Conservation (phyloP, 73 alveolate genomes). For the Tetrahymena elliotti region DNA sequence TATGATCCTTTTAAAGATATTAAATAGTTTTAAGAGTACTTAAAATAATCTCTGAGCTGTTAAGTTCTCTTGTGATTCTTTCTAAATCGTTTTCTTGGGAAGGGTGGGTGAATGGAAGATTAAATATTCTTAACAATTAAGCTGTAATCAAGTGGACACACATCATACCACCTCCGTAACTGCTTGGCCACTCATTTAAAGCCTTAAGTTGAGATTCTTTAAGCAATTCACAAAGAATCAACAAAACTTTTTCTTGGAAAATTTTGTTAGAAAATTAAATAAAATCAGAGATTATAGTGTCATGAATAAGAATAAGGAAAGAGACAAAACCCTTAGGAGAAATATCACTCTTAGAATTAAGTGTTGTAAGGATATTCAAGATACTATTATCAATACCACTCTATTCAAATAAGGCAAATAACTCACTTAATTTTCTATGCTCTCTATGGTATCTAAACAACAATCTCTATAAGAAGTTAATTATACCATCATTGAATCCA, state of each 20-base stretch:
- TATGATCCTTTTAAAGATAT: conserved; percentile 59
- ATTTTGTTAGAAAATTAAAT: conserved; percentile 75
- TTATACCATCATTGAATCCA: conserved; percentile 82
- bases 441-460: conserved; percentile 46
- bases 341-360: conserved; percentile 77
- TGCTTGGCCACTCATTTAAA: conserved; percentile 94
- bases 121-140: conserved; percentile 64
- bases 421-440: conserved; percentile 8
- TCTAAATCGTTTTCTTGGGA: conserved; percentile 56
- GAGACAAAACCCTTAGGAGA: conserved; percentile 92
- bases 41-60: conserved; percentile 61
- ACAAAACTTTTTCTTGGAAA: conserved; percentile 73
- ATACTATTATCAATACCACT: conserved; percentile 50
- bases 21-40: conserved; percentile 57
- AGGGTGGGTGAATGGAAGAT: conserved; percentile 56
- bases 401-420: conserved; percentile 16
- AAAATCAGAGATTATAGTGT: conserved; percentile 69
- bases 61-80: conserved; percentile 48
- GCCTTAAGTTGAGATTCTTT: conserved; percentile 75
- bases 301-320: conserved; percentile 78
- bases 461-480: conserved; percentile 62
- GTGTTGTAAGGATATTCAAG: conserved; percentile 62
- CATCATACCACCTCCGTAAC: conserved; percentile 84
- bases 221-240: conserved; percentile 67
- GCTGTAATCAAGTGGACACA: conserved; percentile 67